phyloP scores from a whole-genome alignment of 1,284 basidiomycete species.

The Boletus semigastroideus region DNA sequence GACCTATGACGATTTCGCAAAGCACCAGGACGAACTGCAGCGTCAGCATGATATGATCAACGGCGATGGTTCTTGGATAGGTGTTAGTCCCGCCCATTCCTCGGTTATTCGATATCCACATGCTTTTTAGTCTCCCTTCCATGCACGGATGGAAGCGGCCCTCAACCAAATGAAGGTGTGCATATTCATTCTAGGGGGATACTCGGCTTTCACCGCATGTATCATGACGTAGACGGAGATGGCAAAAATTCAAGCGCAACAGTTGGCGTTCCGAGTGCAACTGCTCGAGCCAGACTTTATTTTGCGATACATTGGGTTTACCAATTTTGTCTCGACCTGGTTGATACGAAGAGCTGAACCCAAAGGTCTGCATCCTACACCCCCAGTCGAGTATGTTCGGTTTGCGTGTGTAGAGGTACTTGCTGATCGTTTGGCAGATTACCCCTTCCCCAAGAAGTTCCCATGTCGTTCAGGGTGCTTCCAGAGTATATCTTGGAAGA shows the following conservation, averaged over 20 bases:
- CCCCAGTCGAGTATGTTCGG: slow-evolving; percentile 62
- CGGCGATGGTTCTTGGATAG: slow-evolving; percentile 76
- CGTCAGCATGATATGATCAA: slow-evolving; percentile 78
- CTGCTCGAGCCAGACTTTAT: slow-evolving; percentile 86
- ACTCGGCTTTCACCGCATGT: not conserved
- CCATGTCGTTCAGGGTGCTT: slow-evolving; percentile 82
- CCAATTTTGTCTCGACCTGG: slow-evolving; percentile 93
- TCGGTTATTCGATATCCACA: slow-evolving; percentile 11
- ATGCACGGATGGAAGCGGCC: slow-evolving; percentile 65
- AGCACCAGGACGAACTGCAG: slow-evolving; percentile 75
- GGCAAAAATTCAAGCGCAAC: slow-evolving; percentile 64
- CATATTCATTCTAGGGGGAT: not conserved
- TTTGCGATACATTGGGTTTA: slow-evolving; percentile 79
- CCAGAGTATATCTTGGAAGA: slow-evolving; percentile 97
- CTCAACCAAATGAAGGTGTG: slow-evolving; percentile 74
- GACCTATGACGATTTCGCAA: slow-evolving; percentile 66
- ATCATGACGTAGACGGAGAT: slow-evolving; percentile 54
- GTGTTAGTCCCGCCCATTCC: slow-evolving; percentile 48
- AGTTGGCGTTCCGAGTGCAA: slow-evolving; percentile 83
- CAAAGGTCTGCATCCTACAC: slow-evolving; percentile 73
- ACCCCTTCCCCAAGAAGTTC: slow-evolving; percentile 85
- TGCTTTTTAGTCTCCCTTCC: slow-evolving; percentile 55
- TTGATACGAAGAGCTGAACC: slow-evolving; percentile 93
- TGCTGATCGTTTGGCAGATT: slow-evolving; percentile 49
- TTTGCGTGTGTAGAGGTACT: not conserved